A percentile compares a stretch with the other conserved stretches of the same genome.
These are phyloP conservation scores for Anisogramma anomala DNA, from an alignment of 2,329 filamentous ascomycete genomes.

Conservation along the genomic window DNA sequence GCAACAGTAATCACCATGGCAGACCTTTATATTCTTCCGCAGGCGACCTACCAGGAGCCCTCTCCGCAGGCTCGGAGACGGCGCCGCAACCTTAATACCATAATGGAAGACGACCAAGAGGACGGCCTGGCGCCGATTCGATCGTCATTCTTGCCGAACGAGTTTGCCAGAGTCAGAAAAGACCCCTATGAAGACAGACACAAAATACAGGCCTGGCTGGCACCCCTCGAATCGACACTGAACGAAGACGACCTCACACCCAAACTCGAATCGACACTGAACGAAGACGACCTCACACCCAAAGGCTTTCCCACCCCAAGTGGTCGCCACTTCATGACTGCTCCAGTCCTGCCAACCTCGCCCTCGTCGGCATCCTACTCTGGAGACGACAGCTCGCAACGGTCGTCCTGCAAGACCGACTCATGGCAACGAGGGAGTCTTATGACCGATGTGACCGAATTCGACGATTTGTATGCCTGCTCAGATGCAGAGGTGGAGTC, in stretches of 20 bases:
- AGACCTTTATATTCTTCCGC: constrained; percentile 30
- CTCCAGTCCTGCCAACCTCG: constrained; percentile 50
- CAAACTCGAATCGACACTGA: constrained; percentile 31
- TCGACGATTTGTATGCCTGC: constrained; percentile 79
- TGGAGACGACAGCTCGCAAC: constrained; percentile 26
- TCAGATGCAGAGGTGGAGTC: constrained; percentile 61
- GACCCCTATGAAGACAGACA: constrained; percentile 24
- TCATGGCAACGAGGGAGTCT: constrained; percentile 53
- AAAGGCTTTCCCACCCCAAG: constrained; percentile 64
- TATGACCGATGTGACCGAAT: constrained; percentile 57
- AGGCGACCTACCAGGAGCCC: constrained; percentile 28
- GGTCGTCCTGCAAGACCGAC: constrained; percentile 42
- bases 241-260: constrained; percentile 11
- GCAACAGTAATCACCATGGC: constrained; percentile 31
- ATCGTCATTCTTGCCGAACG: constrained; percentile 20
- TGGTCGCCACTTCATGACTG: constrained; percentile 52
- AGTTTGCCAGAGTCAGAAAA: constrained; percentile 18
- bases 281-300: constrained; percentile 10
- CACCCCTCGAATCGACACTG: constrained; percentile 33
- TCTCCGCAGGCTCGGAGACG: constrained; percentile 46
- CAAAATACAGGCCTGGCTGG: constrained; percentile 47
- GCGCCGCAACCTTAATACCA: constrained; percentile 48
- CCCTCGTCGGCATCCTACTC: constrained; percentile 40
- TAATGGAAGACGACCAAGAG: constrained; percentile 47
- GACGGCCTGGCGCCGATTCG: constrained; percentile 19